Percentiles rank a stretch among this genome's conserved stretches.
phyloP scores from a whole-genome alignment of 2,329 filamentous ascomycete species.

The Talaromyces funiculosus region DNA sequence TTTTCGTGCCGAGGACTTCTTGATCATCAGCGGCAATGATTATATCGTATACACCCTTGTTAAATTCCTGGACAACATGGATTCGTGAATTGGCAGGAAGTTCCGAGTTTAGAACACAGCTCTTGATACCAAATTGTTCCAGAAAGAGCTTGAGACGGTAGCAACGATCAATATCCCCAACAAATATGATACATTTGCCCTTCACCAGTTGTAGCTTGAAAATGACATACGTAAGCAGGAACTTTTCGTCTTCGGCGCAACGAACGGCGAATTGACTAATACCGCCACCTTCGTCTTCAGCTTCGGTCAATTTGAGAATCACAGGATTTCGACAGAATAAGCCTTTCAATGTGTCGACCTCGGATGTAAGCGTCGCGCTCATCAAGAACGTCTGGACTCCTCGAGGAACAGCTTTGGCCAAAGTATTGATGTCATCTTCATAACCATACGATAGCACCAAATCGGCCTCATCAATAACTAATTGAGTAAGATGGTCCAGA shows the following conservation, averaged over 20 bases:
- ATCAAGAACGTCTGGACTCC: slow-evolving; percentile 87
- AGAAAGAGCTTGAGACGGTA: slow-evolving; percentile 93
- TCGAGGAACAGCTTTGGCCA: slow-evolving; percentile 72
- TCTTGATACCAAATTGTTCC: slow-evolving; percentile 93
- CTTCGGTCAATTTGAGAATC: slow-evolving; percentile 74
- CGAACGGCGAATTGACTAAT: slow-evolving; percentile 84
- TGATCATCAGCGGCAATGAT: slow-evolving; percentile 94
- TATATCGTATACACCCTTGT: slow-evolving; percentile 93
- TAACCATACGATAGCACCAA: slow-evolving; percentile 91
- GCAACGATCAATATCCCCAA: slow-evolving; percentile 79
- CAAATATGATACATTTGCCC: slow-evolving; percentile 82
- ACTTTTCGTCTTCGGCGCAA: slow-evolving; percentile 96
- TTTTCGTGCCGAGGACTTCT: slow-evolving; percentile 63
- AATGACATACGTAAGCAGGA: slow-evolving; percentile 84
- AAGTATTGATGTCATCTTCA: slow-evolving; percentile 76
- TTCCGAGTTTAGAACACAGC: slow-evolving; percentile 90
- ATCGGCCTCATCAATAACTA: slow-evolving; percentile 93
- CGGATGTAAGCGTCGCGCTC: slow-evolving; percentile 84
- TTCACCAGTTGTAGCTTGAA: slow-evolving; percentile 93
- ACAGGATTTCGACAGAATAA: slow-evolving; percentile 80
- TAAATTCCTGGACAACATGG: slow-evolving; percentile 96
- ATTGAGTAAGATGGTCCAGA: slow-evolving; percentile 63
- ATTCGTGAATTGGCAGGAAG: slow-evolving; percentile 87
- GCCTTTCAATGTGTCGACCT: slow-evolving; percentile 77
- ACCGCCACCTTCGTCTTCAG: slow-evolving; percentile 68